phyloP scores from a whole-genome alignment of 352 stramenopile genomes.

The Pythium apleroticum region DNA sequence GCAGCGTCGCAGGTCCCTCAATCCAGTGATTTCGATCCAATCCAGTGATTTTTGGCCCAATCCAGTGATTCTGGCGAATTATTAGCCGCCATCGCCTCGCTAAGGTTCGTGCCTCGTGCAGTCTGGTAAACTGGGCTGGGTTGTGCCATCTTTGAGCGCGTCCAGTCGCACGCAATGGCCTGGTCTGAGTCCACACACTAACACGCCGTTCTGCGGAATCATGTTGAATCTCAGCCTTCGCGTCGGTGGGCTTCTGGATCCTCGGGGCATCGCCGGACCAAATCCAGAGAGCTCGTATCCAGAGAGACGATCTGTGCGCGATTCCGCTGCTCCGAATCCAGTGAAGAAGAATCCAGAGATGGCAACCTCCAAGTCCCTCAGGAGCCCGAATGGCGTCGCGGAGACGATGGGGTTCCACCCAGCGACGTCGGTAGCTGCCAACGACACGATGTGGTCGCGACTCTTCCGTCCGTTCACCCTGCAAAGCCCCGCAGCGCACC shows the following conservation, averaged over 20 bases:
- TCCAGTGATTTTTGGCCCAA: neutral
- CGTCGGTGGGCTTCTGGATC: neutral
- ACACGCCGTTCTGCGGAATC: neutral
- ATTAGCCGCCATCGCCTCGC: neutral
- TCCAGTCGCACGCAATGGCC: neutral
- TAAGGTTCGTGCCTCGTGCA: neutral
- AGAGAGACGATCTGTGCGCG: neutral
- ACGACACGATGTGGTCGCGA: constrained; percentile 47
- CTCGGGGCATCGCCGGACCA: neutral
- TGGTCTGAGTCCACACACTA: neutral
- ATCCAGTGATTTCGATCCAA: neutral
- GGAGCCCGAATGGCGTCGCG: constrained; percentile 4
- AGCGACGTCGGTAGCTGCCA: constrained; percentile 7
- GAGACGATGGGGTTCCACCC: constrained; percentile 19
- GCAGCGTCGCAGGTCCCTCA: neutral
- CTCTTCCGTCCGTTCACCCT: constrained; percentile 51
- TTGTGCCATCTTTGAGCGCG: neutral
- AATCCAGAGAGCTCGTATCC: neutral
- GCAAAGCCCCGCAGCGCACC: constrained; percentile 30
- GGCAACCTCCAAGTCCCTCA: neutral
- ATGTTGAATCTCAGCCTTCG: constrained; percentile 1
- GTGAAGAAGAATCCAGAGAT: constrained; percentile 4
- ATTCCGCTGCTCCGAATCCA: constrained; percentile 5
- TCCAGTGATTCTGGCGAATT: neutral
- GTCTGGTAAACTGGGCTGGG: neutral